These are phyloP conservation scores for Oryza meridionalis DNA, from an alignment of 176 grass and related monocot species.

Conservation along the genomic window DNA sequence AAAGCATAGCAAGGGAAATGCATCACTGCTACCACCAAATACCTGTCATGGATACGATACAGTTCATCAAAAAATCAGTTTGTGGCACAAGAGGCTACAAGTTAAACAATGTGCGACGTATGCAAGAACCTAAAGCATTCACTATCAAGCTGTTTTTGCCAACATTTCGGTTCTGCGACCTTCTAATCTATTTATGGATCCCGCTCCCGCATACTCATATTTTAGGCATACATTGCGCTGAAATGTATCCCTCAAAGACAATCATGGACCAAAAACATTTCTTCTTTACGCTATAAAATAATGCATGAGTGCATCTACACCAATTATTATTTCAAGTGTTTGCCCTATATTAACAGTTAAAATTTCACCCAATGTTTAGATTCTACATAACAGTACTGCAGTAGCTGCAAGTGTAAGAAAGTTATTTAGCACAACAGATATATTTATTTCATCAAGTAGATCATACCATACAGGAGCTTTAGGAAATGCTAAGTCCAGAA, in stretches of 20 bases:
- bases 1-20: conserved; percentile 87
- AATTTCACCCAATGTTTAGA: not conserved
- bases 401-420: not conserved
- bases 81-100: not conserved
- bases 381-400: not conserved
- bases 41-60: conserved; percentile 48
- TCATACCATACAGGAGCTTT: conserved; percentile 74
- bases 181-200: not conserved
- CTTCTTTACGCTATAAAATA: conserved; percentile 4
- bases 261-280: not conserved
- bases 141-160: not conserved
- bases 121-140: not conserved
- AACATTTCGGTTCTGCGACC: not conserved
- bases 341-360: not conserved
- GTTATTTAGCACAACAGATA: not conserved
- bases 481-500: conserved; percentile 73
- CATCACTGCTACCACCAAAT: conserved; percentile 72
- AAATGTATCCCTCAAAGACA: not conserved
- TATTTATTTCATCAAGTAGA: conserved; percentile 12
- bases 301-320: not conserved
- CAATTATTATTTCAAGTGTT: conserved; percentile 1
- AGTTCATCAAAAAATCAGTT: not conserved
- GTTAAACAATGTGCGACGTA: not conserved
- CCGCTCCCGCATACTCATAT: not conserved
- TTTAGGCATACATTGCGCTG: not conserved